Percentiles rank a stretch among this genome's conserved stretches.
Conservation (phyloP, 2,329 filamentous ascomycete genomes). For the Lachnellula willkommii region DNA sequence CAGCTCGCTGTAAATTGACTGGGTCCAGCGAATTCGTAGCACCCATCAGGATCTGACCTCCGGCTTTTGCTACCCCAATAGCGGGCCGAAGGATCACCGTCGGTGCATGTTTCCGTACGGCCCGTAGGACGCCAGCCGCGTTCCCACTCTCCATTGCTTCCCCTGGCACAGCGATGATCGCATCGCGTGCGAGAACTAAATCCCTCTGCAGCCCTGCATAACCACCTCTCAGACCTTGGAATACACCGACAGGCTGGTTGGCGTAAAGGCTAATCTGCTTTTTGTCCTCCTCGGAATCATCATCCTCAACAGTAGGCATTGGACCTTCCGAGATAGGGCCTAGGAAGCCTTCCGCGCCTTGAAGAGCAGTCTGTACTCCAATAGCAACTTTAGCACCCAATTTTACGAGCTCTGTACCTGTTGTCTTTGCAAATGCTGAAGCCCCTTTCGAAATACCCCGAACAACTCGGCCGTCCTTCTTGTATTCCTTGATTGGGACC, state of each 20-base stretch:
- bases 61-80: conserved; percentile 82
- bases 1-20: conserved; percentile 70
- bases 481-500: conserved; percentile 86
- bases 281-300: conserved; percentile 60
- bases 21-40: conserved; percentile 89
- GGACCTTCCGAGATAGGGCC: conserved; percentile 35
- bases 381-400: conserved; percentile 91
- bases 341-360: conserved; percentile 80
- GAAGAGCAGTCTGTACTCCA: conserved; percentile 87
- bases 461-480: conserved; percentile 86
- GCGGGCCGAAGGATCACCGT: conserved; percentile 88
- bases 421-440: conserved; percentile 83
- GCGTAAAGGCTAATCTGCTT: conserved; percentile 88
- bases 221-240: conserved; percentile 78
- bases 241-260: conserved; percentile 83
- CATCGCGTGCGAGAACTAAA: conserved; percentile 78
- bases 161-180: conserved; percentile 88
- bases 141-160: conserved; percentile 84
- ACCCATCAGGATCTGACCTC: conserved; percentile 84
- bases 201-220: conserved; percentile 80
- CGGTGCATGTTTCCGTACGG: conserved; percentile 76
- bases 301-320: conserved; percentile 45
- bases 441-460: conserved; percentile 90
- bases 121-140: conserved; percentile 73
- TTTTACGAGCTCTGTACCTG: conserved; percentile 88